Conservation (phyloP, 1,284 basidiomycete species). For the Sanghuangporus sanghuang region DNA sequence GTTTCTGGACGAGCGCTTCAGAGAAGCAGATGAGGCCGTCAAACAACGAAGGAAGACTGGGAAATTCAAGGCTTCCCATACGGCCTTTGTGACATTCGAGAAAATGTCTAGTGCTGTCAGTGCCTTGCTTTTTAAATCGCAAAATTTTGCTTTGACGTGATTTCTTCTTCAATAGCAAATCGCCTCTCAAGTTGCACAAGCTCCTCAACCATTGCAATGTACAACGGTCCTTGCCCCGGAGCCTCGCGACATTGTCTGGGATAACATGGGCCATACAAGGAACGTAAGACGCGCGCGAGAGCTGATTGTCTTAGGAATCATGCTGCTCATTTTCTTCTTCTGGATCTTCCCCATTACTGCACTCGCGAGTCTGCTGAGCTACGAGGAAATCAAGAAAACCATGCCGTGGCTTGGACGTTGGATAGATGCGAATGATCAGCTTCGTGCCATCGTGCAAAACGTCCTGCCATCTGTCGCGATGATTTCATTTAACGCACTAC, state of each 20-base stretch:
- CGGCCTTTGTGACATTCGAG: slow-evolving; percentile 96
- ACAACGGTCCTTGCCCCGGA: slow-evolving; percentile 82
- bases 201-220: slow-evolving; percentile 60
- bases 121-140: slow-evolving; percentile 19
- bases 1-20: slow-evolving; percentile 74
- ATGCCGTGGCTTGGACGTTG: slow-evolving; percentile 79
- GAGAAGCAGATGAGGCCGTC: slow-evolving; percentile 76
- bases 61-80: slow-evolving; percentile 74
- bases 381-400: slow-evolving; percentile 86
- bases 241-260: slow-evolving; percentile 95
- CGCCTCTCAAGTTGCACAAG: slow-evolving; percentile 83
- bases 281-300: slow-evolving; percentile 58
- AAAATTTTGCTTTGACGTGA: not conserved
- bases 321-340: slow-evolving; percentile 71
- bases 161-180: slow-evolving; percentile 59
- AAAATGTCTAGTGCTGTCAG: slow-evolving; percentile 86
- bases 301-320: slow-evolving; percentile 61
- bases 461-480: slow-evolving; percentile 88
- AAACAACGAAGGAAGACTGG: slow-evolving; percentile 58
- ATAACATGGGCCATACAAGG: slow-evolving; percentile 71
- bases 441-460: slow-evolving; percentile 89
- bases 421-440: slow-evolving; percentile 74
- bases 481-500: slow-evolving; percentile 82
- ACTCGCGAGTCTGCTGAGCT: slow-evolving; percentile 82
- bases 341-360: slow-evolving; percentile 87